Evolutionary conservation across 2,329 filamentous ascomycete species (phyloP).

Genomic region (Cercospora zeina): DNA sequence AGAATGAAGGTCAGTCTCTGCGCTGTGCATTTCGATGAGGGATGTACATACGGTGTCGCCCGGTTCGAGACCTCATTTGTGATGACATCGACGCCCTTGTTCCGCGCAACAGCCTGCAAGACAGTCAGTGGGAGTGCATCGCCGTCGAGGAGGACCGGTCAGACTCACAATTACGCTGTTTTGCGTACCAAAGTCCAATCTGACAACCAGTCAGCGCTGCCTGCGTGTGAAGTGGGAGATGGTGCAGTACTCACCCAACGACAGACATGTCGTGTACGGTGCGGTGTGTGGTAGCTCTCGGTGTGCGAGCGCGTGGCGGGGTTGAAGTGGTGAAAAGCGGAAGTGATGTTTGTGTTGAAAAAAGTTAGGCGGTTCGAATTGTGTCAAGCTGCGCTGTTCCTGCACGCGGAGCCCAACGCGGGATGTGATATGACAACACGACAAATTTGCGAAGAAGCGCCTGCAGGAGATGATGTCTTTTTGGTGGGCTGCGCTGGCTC

Average conservation of each 20-base stretch:
- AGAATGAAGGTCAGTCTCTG: conserved; percentile 54
- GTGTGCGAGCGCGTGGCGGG: conserved; percentile 15
- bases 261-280: conserved; percentile 19
- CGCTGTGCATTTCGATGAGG: not conserved
- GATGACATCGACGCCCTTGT: conserved; percentile 98
- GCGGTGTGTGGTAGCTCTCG: conserved; percentile 9
- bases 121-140: conserved; percentile 24
- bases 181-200: conserved; percentile 88
- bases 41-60: conserved; percentile 80
- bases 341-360: conserved; percentile 11
- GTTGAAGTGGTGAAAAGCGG: conserved; percentile 1
- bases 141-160: not conserved
- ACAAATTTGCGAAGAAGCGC: not conserved
- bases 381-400: conserved; percentile 4
- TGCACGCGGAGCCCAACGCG: not conserved
- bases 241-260: conserved; percentile 18
- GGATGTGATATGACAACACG: not conserved
- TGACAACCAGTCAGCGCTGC: conserved; percentile 17
- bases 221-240: not conserved
- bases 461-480: conserved; percentile 6
- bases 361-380: conserved; percentile 5
- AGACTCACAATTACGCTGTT: conserved; percentile 75
- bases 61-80: conserved; percentile 99
- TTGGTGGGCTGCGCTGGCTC: conserved; percentile 5
- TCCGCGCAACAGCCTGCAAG: conserved; percentile 77